Base-by-base conservation (phyloP, 1,139 yeast genomes). In the Saccharomyces hybrid region DNA sequence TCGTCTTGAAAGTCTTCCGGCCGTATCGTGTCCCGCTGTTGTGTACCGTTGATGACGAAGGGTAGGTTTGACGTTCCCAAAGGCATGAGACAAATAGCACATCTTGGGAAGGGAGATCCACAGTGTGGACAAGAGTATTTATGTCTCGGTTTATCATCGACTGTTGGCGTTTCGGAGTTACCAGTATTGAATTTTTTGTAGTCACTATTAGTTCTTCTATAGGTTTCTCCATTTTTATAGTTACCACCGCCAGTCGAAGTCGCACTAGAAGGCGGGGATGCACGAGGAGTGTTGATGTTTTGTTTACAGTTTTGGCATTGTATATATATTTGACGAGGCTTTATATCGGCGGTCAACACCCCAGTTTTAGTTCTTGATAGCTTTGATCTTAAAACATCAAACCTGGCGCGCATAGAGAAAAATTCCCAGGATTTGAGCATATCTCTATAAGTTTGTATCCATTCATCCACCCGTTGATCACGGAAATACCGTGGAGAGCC, bases 71-170 rank as follows among this genome's bases (percentile, higher is more conserved):
- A 83, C 0, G 88, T 81, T 0, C 98, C 98, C 57, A 90, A 73
- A 0, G 96, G 83, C 53, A 89, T 73, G 38, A 91, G 72, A 64
- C 98, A 93, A 7, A 93, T 85, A 0, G 96, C 90, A 69, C 98
- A 93, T 57, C 96, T 74, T 0, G 99, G 97, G 41, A 89, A 76
- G n/a, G 95, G 86, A 0, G 88, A 81, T 7, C 95, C 93, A 72
- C 98, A 91, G 62, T 85, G 86, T 0, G 91, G 91, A 68, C 97
- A 90, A 4, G 81, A 74, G 44, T 67, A 64, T 50, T 63, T 73
- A 66, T 59, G 75, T 56, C 57, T 65, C 55, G 56, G 61, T 25
- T 54, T 53, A 7, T 57, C 58, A 5, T 50, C 52, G 25, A 23
- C 46, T 7, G 38, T 31, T 49, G 26, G 44, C 25, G 44, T 38